Evolutionary conservation across 129 eudicot genomes (phyloP).

Genomic region (Pulicaria dysenterica): DNA sequence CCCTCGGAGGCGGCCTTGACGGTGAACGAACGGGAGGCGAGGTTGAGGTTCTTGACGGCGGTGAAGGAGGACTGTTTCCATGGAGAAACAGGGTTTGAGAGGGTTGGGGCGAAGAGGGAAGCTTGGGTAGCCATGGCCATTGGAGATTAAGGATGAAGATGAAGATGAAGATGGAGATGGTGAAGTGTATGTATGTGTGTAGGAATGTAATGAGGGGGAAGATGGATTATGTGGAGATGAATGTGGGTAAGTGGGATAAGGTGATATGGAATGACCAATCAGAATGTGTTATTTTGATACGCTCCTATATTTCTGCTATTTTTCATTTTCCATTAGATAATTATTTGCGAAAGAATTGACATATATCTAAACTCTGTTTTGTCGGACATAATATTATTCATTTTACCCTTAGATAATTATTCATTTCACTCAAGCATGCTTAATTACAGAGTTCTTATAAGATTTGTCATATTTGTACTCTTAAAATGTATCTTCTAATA

Average conservation of each 20-base stretch:
- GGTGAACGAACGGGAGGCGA: slow-evolving; percentile 48
- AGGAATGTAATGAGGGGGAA: slow-evolving; percentile 23
- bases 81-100: slow-evolving; percentile 51
- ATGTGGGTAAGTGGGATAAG: slow-evolving; percentile 54
- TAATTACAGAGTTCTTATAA: no score
- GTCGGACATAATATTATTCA: no score
- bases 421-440: no score
- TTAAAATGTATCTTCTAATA: no score
- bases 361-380: no score
- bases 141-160: slow-evolving; percentile 2
- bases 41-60: slow-evolving; percentile 42
- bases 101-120: slow-evolving; percentile 76
- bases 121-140: slow-evolving; percentile 96
- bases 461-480: no score
- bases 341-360: no score
- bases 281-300: slow-evolving; percentile 55
- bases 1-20: slow-evolving; percentile 43
- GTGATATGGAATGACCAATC: slow-evolving; percentile 56
- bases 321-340: not conserved
- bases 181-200: slow-evolving; percentile 25
- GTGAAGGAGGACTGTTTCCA: slow-evolving; percentile 55
- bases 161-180: slow-evolving; percentile 8
- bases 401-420: no score
- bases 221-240: slow-evolving; percentile 42
- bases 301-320: slow-evolving; percentile 23